Percentiles rank a stretch among this genome's conserved stretches.
phyloP scores from a whole-genome alignment of 1,284 basidiomycete species.

The Sporisorium reilianum region DNA sequence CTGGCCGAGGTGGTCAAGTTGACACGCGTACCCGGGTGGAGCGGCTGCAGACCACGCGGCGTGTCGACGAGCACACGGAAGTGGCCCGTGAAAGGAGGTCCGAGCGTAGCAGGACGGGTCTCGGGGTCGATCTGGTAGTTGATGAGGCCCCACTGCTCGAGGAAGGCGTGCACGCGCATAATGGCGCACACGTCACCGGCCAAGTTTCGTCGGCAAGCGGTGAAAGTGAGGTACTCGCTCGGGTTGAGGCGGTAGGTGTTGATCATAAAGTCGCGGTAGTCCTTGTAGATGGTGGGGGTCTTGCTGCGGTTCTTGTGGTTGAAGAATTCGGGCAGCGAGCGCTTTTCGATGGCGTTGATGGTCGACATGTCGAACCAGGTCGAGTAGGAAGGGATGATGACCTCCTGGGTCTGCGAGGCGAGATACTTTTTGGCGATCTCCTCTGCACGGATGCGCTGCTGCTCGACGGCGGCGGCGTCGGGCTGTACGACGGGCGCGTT shows the following conservation, averaged over 20 bases:
- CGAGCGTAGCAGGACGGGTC: constrained; percentile 89
- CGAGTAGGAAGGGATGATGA: constrained; percentile 96
- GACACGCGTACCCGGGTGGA: constrained; percentile 78
- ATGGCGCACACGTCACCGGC: constrained; percentile 98
- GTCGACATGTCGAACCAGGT: constrained; percentile 98
- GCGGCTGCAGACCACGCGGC: constrained; percentile 91
- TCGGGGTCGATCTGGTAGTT: constrained; percentile 99
- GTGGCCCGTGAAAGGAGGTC: constrained; percentile 97
- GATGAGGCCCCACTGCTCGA: constrained; percentile 98
- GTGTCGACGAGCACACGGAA: constrained; percentile 98
- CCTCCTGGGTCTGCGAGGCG: constrained; percentile 89
- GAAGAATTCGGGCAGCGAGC: constrained; percentile 97
- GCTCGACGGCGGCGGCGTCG: constrained; percentile 82
- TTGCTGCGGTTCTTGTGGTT: constrained; percentile 87
- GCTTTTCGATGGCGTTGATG: constrained; percentile 90
- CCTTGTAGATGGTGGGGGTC: constrained; percentile 97
- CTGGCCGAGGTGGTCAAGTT: constrained; percentile 29
- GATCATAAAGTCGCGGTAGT: constrained; percentile 99
- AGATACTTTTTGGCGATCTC: constrained; percentile 92
- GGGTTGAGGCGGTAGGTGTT: constrained; percentile 97
- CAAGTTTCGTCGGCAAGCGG: constrained; percentile 92
- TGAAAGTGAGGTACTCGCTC: constrained; percentile 95
- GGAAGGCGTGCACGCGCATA: constrained; percentile 97
- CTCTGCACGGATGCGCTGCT: constrained; percentile 80
- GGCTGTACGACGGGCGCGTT: constrained; percentile 44